phyloP scores from a whole-genome alignment of 495 filamentous ascomycete species.

The Lentithecium fluviatile region DNA sequence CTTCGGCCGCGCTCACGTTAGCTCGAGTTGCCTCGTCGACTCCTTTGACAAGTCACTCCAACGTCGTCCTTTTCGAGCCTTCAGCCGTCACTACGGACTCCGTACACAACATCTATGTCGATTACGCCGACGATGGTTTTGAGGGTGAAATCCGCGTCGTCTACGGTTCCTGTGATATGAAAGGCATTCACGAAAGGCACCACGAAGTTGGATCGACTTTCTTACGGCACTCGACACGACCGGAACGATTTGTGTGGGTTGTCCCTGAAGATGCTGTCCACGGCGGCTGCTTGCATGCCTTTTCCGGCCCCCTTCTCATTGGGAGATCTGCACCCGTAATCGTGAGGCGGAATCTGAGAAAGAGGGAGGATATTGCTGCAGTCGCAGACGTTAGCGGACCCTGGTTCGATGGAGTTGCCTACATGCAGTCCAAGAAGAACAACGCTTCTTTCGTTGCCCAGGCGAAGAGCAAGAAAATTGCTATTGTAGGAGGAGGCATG shows the following conservation, averaged over 20 bases:
- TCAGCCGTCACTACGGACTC: constrained; percentile 19
- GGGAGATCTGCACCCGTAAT: constrained; percentile 49
- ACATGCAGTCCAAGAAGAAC: constrained; percentile 56
- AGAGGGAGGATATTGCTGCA: constrained; percentile 36
- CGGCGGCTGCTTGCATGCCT: constrained; percentile 56
- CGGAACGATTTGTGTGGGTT: constrained; percentile 52
- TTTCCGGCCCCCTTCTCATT: constrained; percentile 41
- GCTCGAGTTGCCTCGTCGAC: background rate
- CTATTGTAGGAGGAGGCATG: constrained; percentile 70
- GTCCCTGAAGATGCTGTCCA: constrained; percentile 48
- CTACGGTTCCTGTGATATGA: constrained; percentile 25
- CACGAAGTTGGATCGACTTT: constrained; percentile 27
- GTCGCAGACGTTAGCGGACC: constrained; percentile 59
- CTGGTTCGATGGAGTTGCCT: constrained; percentile 59
- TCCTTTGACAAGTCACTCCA: constrained; percentile 9
- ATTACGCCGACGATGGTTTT: constrained; percentile 10
- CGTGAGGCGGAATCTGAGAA: constrained; percentile 37
- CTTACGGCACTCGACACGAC: constrained; percentile 8
- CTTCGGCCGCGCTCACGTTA: constrained; percentile 9
- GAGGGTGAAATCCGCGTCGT: constrained; percentile 27
- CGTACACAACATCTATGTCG: constrained; percentile 28
- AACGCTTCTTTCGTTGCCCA: constrained; percentile 51
- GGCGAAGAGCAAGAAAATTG: constrained; percentile 57
- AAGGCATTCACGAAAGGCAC: constrained; percentile 2
- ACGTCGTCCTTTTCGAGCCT: constrained; percentile 15